phyloP scores from a whole-genome alignment of 805 yeast species.

The Isabelozyma heimii region DNA sequence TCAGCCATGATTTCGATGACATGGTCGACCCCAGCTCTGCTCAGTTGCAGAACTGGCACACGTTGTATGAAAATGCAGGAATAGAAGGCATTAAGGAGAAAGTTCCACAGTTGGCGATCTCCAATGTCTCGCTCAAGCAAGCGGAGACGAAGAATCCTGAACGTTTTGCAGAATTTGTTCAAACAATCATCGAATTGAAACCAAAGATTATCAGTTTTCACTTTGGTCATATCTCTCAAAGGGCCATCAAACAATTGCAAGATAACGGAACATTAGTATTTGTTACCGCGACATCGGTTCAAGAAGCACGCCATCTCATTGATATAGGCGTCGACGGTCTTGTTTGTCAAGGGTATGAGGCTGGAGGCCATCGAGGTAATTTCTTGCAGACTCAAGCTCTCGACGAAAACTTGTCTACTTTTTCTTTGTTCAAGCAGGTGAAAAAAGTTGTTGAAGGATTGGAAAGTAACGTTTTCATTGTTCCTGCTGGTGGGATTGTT shows the following conservation, averaged over 20 bases:
- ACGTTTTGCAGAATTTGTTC: conserved; percentile 13
- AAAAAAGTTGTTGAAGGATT: conserved; percentile 1
- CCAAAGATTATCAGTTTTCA: conserved; percentile 53
- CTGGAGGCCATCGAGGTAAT: conserved; percentile 65
- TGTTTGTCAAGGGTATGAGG: conserved; percentile 57
- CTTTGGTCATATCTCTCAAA: conserved; percentile 44
- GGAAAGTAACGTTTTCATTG: conserved; percentile 17
- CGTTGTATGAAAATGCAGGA: conserved; percentile 10
- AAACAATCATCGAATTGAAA: conserved; percentile 10
- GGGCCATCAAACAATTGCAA: conserved; percentile 32
- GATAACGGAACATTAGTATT: conserved; percentile 38
- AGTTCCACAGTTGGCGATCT: conserved; percentile 11
- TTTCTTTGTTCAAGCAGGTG: conserved; percentile 21
- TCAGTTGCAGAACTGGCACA: conserved; percentile 21
- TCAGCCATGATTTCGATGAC: conserved; percentile 34
- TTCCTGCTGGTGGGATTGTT: conserved; percentile 57
- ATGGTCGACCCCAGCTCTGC: conserved; percentile 8
- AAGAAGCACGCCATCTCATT: conserved; percentile 36
- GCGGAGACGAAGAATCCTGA: conserved; percentile 17
- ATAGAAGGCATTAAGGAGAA: conserved; percentile 2
- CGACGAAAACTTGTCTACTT: conserved; percentile 38
- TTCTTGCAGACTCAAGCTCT: conserved; percentile 21
- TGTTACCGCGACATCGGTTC: conserved; percentile 45
- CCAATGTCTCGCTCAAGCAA: conserved; percentile 28
- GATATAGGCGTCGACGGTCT: conserved; percentile 45